Conservation (phyloP, 192 early-diverging fungal species). For the Coemansia sp. region DNA sequence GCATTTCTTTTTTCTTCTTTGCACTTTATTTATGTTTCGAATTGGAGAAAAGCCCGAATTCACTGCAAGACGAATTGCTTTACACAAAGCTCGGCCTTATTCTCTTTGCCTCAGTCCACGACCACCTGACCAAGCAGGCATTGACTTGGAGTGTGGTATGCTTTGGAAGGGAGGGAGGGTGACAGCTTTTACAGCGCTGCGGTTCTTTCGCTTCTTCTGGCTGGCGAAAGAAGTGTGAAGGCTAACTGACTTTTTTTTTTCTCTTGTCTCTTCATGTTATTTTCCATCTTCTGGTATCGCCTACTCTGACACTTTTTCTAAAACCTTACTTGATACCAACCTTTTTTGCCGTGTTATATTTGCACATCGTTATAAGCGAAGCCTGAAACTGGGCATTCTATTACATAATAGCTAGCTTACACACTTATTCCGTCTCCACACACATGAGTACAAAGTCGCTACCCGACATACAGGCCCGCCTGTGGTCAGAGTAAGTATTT, state of each 20-base stretch:
- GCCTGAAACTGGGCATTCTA: background rate
- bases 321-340: background rate
- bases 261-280: background rate
- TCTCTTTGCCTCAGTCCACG: background rate
- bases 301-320: background rate
- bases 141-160: background rate
- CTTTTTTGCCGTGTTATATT: background rate
- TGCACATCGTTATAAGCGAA: background rate
- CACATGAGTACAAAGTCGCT: slow-evolving; percentile 17
- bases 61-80: background rate
- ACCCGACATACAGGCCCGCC: slow-evolving; percentile 11
- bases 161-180: background rate
- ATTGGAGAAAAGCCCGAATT: slow-evolving; percentile 3
- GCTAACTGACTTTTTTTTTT: background rate
- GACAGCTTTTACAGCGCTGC: background rate
- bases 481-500: slow-evolving; percentile 28
- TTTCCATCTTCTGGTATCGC: background rate
- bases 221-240: background rate
- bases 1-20: background rate
- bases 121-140: background rate
- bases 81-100: background rate
- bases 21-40: background rate
- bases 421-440: background rate
- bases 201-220: background rate
- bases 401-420: background rate